Percentiles rank a stretch among this genome's conserved stretches.
Evolutionary conservation across 2,329 filamentous ascomycete species (phyloP).

Genomic region (Ophiostoma angusticollis): DNA sequence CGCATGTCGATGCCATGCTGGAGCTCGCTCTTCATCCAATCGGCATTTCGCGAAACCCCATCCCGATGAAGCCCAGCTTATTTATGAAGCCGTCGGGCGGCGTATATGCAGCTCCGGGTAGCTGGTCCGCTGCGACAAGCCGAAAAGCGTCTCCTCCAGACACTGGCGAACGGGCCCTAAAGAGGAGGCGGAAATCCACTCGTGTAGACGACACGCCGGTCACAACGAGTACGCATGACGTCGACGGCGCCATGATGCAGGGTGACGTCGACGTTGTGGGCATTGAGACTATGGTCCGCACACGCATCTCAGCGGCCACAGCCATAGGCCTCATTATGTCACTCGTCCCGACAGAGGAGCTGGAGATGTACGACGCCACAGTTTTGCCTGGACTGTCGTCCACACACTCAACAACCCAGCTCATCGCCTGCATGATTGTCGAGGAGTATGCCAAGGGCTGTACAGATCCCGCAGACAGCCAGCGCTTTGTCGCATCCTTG

Average conservation of each 20-base stretch:
- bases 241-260: constrained; percentile 95
- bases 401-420: constrained; percentile 71
- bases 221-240: constrained; percentile 69
- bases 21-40: constrained; percentile 80
- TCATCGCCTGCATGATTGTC: constrained; percentile 69
- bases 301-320: constrained; percentile 72
- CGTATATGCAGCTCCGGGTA: constrained; percentile 48
- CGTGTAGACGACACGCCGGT: constrained; percentile 59
- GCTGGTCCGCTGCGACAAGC: constrained; percentile 30
- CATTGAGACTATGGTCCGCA: constrained; percentile 74
- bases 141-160: constrained; percentile 40
- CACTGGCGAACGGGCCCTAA: constrained; percentile 48
- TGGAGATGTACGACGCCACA: constrained; percentile 50
- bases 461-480: constrained; percentile 31
- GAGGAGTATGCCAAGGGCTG: constrained; percentile 71
- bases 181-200: constrained; percentile 72
- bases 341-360: constrained; percentile 51
- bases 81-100: constrained; percentile 91
- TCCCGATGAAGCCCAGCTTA: constrained; percentile 79
- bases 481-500: constrained; percentile 51
- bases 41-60: constrained; percentile 77
- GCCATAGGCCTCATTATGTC: constrained; percentile 80
- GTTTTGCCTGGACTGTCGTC: constrained; percentile 57
- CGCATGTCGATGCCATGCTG: constrained; percentile 70
- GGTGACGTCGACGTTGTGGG: constrained; percentile 93